Base-by-base conservation (phyloP, 257 asterid genomes). In the Parsonsia alboflavescens region DNA sequence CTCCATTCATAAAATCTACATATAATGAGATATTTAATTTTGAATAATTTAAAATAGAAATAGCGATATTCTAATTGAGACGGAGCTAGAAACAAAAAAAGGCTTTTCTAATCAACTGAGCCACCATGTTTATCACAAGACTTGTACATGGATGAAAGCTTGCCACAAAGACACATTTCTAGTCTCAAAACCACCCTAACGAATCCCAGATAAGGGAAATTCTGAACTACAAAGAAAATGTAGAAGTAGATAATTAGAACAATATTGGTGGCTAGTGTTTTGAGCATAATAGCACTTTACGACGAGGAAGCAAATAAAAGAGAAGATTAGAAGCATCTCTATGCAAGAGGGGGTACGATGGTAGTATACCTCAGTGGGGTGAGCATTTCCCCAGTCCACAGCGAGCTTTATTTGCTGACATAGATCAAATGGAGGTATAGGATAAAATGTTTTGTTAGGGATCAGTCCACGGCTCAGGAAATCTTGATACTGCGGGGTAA, bases 381-480 rank as follows among this genome's bases (percentile, higher is more conserved):
- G 86, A 41, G 84, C 63, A 79, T 86, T 84, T 17, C 90, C 94
- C 96, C 96, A 90, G 24, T 87, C 89, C 62, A 90, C 92, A 11
- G 86, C 88, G 19, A 65, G 68, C 80, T 79, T 90, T 77, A 90
- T 87, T 28, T 78, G 73, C 22, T 30, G 78, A 78, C 96, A 90
- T 30, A 90, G 45, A 36, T 81, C 89, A 39, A 48, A 42, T 33
- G 81, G 64, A 49, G 85, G 84, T 63, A 88, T 71, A 1, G 83
- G 88, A 81, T 80, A 73, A 72, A 71, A 90, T 74, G 85, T 68
- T 73, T 77, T 78, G 62, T 79, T 77, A 0, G 91, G 86, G 66
- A 81, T 65, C 9, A 90, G 83, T 36, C 96, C 96, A 6, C 92
- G 88, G 28, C 89, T 84, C 33, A 90, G 81, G 85, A 87, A 90